phyloP scores from a whole-genome alignment of 805 yeast species.

The Ogataea saltuana region DNA sequence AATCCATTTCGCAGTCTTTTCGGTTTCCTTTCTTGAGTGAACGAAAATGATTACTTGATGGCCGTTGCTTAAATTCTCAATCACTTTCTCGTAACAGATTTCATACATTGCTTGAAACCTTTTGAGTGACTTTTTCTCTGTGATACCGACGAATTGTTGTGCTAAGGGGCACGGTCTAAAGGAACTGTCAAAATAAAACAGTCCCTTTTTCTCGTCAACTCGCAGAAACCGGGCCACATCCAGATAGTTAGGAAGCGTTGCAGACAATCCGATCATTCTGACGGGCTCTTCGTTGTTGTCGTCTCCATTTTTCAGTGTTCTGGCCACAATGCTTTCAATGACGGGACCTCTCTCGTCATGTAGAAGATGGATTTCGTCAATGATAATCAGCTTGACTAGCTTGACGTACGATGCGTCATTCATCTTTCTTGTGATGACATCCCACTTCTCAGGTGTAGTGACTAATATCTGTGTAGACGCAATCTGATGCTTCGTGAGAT shows the following conservation, averaged over 20 bases:
- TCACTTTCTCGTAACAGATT: slow-evolving; percentile 79
- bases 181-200: slow-evolving; percentile 79
- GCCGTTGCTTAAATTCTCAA: slow-evolving; percentile 59
- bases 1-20: slow-evolving; percentile 75
- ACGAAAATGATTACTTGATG: slow-evolving; percentile 89
- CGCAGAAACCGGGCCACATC: slow-evolving; percentile 84
- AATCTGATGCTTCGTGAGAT: slow-evolving; percentile 73
- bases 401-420: slow-evolving; percentile 64
- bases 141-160: slow-evolving; percentile 85
- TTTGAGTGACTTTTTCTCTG: slow-evolving; percentile 78
- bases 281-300: slow-evolving; percentile 45
- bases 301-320: slow-evolving; percentile 56
- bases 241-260: slow-evolving; percentile 84
- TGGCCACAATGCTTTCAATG: slow-evolving; percentile 79
- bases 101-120: slow-evolving; percentile 82
- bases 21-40: slow-evolving; percentile 91
- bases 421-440: slow-evolving; percentile 84
- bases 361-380: slow-evolving; percentile 90
- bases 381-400: slow-evolving; percentile 67
- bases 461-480: slow-evolving; percentile 78
- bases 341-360: slow-evolving; percentile 98
- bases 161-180: slow-evolving; percentile 92
- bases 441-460: slow-evolving; percentile 98
- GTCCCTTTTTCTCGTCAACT: slow-evolving; percentile 58
- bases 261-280: slow-evolving; percentile 84